Evolutionary conservation across 495 filamentous ascomycete species (phyloP), one percentile per base, ranked within the genome.

Genomic region (Tuber indicum): DNA sequence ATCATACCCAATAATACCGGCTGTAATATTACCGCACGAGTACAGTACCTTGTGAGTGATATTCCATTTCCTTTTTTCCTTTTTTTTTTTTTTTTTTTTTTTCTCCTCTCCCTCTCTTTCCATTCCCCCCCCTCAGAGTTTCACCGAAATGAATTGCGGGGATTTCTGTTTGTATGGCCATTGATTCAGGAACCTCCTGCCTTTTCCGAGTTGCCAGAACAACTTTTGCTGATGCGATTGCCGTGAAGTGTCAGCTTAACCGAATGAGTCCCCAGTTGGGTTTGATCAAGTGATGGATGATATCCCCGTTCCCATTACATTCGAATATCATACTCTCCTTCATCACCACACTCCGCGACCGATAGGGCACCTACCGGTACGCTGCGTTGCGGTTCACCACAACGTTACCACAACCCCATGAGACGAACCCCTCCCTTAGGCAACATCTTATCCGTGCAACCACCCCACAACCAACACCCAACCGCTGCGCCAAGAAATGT

Each of bases 401-500:
- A 62, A 62, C 10, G 10, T 3, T 66, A 19, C 58, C 58, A 17
- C 58, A 36, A 66, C 58, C 26, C 26, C 52, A 32, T 26, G 23
- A 58, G 49, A 12, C 23, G 49, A 58, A 26, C 52, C 52, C 52
- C n/a, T 16, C 23, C 58, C 14, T 36, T 36, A 26, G 14, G 32
- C 58, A 66, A 66, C 58, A 66, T 19, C n/a, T n/a, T 23, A 4
- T 46, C 45, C 12, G 58, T 66, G 58, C 58, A 66, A 66, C 58
- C 26, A 66, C 26, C 58, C 58, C 58, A 66, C 58, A 66, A 32
- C 58, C 58, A 66, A 66, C 58, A 66, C 26, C 58, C 58, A 66
- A 66, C 58, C 58, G 10, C 58, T 36, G 26, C 26, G 26, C 58
- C 58, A 66, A 66, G 58, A 66, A 66, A 66, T 66, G 58, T 66